These are phyloP conservation scores for Phaffomyces antillensis DNA, from an alignment of 805 yeast genomes.

Conservation along the genomic window DNA sequence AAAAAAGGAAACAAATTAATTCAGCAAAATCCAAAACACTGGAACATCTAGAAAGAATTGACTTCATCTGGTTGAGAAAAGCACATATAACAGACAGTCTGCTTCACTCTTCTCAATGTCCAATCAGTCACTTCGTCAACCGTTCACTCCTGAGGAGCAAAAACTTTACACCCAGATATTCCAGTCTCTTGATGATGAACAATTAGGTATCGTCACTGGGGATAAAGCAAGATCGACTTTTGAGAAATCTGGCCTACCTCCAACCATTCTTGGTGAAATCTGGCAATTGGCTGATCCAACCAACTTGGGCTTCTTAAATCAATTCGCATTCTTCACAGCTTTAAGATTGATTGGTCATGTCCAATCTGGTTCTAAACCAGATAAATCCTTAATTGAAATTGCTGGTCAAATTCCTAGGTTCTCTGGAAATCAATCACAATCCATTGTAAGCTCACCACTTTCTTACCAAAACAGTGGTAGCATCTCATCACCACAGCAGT, in stretches of 20 bases:
- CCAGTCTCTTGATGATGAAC: constrained; percentile 70
- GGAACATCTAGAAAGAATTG: neutral
- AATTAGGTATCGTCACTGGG: constrained; percentile 80
- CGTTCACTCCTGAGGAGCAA: constrained; percentile 67
- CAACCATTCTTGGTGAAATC: constrained; percentile 74
- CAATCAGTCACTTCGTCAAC: constrained; percentile 22
- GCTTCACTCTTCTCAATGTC: neutral
- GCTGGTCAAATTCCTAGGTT: constrained; percentile 66
- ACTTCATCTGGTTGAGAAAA: too few species aligned
- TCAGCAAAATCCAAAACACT: neutral
- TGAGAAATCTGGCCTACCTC: constrained; percentile 79
- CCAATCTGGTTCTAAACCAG: constrained; percentile 60
- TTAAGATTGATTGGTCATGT: constrained; percentile 85
- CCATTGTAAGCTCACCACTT: constrained; percentile 1
- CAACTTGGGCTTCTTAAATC: constrained; percentile 78
- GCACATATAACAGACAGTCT: neutral
- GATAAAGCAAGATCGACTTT: constrained; percentile 76
- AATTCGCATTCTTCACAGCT: constrained; percentile 75
- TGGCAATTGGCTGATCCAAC: constrained; percentile 94
- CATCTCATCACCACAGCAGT: constrained; percentile 15
- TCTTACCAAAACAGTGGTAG: constrained; percentile 28
- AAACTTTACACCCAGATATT: constrained; percentile 68
- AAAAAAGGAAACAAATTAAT: neutral
- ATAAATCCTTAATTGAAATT: constrained; percentile 45
- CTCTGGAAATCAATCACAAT: constrained; percentile 18